Percentiles rank a stretch among this genome's conserved stretches.
phyloP scores from a whole-genome alignment of 257 asterid genomes.

The Solanum habrochaites region DNA sequence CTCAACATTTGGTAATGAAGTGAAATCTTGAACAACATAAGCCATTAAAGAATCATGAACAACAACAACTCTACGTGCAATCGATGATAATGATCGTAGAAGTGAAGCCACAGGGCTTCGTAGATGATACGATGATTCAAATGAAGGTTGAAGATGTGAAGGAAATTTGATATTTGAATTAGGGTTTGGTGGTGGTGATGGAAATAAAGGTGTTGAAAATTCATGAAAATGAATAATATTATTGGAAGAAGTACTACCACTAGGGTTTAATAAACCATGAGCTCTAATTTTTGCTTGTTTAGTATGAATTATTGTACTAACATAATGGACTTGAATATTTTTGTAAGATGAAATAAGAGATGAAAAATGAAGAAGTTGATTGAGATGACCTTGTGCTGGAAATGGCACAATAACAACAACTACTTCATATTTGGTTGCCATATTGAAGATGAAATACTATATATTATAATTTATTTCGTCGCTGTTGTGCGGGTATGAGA shows the following conservation, averaged over 20 bases:
- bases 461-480: neutral
- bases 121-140: slow-evolving; percentile 23
- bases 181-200: slow-evolving; percentile 21
- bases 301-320: slow-evolving; percentile 35
- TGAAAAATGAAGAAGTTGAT: slow-evolving; percentile 72
- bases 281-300: slow-evolving; percentile 42
- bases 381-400: slow-evolving; percentile 72
- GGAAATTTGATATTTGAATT: slow-evolving; percentile 17
- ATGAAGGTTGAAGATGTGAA: slow-evolving; percentile 31
- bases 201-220: slow-evolving; percentile 7
- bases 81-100: slow-evolving; percentile 5
- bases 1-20: slow-evolving; percentile 23
- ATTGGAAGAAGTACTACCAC: neutral
- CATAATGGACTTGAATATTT: slow-evolving; percentile 34
- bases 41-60: slow-evolving; percentile 53
- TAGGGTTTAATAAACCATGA: slow-evolving; percentile 43
- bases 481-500: neutral
- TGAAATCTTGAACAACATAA: slow-evolving; percentile 38
- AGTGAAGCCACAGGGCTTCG: slow-evolving; percentile 27
- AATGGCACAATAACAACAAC: slow-evolving; percentile 54
- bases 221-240: slow-evolving; percentile 38
- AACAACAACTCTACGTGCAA: slow-evolving; percentile 21
- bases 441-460: neutral
- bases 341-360: slow-evolving; percentile 35
- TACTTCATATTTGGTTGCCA: slow-evolving; percentile 7